Conservation (phyloP, 2,329 filamentous ascomycete genomes). For the Beauveria sp. region DNA sequence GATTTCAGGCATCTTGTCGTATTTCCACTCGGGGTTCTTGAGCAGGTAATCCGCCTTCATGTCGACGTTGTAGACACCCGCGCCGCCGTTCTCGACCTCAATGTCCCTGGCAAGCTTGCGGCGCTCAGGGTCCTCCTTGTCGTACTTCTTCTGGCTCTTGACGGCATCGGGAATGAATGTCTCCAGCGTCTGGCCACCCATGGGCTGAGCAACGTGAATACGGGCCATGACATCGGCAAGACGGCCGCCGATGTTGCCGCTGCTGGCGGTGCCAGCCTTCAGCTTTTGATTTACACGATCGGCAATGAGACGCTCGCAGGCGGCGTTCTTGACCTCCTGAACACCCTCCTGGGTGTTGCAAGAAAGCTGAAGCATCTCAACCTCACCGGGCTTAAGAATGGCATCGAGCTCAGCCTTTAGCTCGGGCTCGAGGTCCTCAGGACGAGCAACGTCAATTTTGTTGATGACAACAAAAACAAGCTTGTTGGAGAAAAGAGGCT, state of each 20-base stretch:
- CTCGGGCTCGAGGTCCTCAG: conserved; percentile 77
- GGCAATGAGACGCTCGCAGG: conserved; percentile 86
- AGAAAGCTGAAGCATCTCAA: conserved; percentile 87
- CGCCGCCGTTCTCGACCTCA: conserved; percentile 86
- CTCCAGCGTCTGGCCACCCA: conserved; percentile 71
- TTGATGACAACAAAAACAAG: conserved; percentile 95
- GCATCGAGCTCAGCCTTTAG: conserved; percentile 70
- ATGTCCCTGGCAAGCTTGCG: conserved; percentile 75
- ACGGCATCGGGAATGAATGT: conserved; percentile 82
- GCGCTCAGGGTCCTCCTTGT: conserved; percentile 81
- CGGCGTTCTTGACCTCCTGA: conserved; percentile 89
- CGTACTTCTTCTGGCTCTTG: conserved; percentile 77
- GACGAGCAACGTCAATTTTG: conserved; percentile 89
- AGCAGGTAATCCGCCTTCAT: conserved; percentile 83
- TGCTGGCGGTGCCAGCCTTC: conserved; percentile 76
- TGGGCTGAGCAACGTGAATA: conserved; percentile 94
- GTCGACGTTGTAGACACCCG: conserved; percentile 93
- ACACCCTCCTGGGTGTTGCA: conserved; percentile 94
- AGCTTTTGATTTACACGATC: conserved; percentile 93
- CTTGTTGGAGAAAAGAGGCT: conserved; percentile 95
- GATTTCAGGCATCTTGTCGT: conserved; percentile 91
- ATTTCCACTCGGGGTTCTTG: conserved; percentile 86
- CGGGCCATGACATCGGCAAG: conserved; percentile 85
- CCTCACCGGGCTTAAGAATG: conserved; percentile 77
- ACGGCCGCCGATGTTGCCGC: conserved; percentile 69